Percentiles rank a stretch among this genome's conserved stretches.
Conservation (phyloP, 176 grass and related monocot species). For the Dactylis glomerata region DNA sequence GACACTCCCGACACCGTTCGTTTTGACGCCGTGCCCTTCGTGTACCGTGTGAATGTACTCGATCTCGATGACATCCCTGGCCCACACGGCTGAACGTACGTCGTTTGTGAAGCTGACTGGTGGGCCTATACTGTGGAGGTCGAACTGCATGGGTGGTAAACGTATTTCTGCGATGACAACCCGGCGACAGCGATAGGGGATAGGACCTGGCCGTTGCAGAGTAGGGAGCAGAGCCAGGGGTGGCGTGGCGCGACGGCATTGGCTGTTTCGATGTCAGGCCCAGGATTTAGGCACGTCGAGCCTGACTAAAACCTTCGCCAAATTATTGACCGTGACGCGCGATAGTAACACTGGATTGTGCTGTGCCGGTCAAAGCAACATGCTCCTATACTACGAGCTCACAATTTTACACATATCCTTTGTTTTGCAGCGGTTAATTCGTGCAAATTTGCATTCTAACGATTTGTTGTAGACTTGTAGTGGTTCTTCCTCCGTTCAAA, state of each 20-base stretch:
- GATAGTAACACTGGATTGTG: neutral
- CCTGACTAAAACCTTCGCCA: neutral
- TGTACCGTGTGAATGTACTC: accelerated
- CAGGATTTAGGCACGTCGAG: too few species aligned
- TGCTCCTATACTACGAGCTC: neutral
- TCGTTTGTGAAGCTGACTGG: neutral
- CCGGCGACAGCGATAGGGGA: neutral
- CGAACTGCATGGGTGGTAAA: neutral
- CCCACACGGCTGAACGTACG: neutral
- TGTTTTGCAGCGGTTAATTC: too few species aligned
- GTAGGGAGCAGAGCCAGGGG: neutral
- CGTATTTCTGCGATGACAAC: neutral
- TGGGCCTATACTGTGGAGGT: neutral
- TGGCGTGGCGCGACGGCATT: neutral
- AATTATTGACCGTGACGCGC: neutral
- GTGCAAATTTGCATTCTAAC: too few species aligned
- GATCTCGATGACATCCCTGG: neutral
- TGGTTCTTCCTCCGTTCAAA: too few species aligned
- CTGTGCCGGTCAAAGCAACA: neutral
- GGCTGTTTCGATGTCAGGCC: neutral
- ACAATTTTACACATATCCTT: neutral
- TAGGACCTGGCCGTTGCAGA: neutral
- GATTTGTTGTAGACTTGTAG: too few species aligned
- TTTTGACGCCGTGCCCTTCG: neutral
- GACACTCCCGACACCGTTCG: neutral